These are phyloP conservation scores for Suillus spraguei DNA, from an alignment of 768 basidiomycete genomes.

Conservation along the genomic window DNA sequence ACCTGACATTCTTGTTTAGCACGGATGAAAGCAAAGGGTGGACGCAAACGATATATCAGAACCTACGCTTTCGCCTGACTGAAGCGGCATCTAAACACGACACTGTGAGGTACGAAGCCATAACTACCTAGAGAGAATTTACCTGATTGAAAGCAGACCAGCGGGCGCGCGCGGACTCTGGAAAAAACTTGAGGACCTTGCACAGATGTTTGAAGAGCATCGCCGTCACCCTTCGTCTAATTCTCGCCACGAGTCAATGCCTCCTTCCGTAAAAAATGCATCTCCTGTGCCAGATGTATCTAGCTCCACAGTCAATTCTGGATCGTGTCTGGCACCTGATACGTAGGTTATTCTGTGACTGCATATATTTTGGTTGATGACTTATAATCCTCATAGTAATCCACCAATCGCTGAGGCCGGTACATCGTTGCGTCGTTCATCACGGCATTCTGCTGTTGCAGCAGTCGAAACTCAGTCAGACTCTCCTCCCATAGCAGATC, in stretches of 20 bases:
- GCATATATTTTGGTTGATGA: neutral
- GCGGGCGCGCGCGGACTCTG: slow-evolving; percentile 18
- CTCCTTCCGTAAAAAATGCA: neutral
- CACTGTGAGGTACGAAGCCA: slow-evolving; percentile 19
- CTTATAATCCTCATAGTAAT: slow-evolving; percentile 17
- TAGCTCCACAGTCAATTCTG: slow-evolving; percentile 18
- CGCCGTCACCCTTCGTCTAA: slow-evolving; percentile 14
- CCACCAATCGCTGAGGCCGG: slow-evolving; percentile 14
- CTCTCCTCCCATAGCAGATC: slow-evolving; percentile 38
- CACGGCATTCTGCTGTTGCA: slow-evolving; percentile 34
- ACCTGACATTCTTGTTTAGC: slow-evolving; percentile 27
- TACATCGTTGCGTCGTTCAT: slow-evolving; percentile 35
- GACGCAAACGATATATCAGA: slow-evolving; percentile 25
- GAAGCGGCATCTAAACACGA: neutral
- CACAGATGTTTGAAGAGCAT: slow-evolving; percentile 24
- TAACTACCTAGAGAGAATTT: neutral
- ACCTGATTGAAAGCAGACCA: slow-evolving; percentile 19
- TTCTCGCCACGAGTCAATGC: neutral
- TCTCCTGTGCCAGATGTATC: slow-evolving; percentile 20
- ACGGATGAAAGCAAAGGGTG: slow-evolving; percentile 22
- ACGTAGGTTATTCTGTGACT: slow-evolving; percentile 18
- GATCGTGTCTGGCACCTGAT: slow-evolving; percentile 12
- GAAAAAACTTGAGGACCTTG: neutral
- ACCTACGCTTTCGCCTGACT: slow-evolving; percentile 18
- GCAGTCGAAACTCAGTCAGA: slow-evolving; percentile 34